phyloP scores from a whole-genome alignment of 441 rosid genomes.

The Mallotus repandus region DNA sequence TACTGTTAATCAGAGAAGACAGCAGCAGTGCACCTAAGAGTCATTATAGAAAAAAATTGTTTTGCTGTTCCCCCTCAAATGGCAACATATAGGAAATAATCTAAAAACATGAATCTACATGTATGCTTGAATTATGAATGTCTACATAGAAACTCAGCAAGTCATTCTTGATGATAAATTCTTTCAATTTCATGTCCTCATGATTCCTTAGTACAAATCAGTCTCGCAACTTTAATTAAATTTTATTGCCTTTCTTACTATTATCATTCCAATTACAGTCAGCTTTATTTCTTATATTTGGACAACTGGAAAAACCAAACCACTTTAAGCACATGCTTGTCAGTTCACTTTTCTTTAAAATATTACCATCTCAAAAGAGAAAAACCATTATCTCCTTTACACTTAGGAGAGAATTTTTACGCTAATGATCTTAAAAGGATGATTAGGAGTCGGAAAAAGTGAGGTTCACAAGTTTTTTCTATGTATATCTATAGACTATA shows the following conservation, averaged over 20 bases:
- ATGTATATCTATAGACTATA: not conserved
- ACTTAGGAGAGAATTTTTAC: not conserved
- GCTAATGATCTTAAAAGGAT: not conserved
- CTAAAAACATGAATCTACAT: not conserved
- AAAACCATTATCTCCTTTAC: not conserved
- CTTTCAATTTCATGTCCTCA: not conserved
- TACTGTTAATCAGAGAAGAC: not conserved
- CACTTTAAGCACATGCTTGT: not conserved
- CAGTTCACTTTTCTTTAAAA: not conserved
- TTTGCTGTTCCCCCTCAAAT: too few species aligned
- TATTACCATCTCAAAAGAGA: not conserved
- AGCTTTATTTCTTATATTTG: not conserved
- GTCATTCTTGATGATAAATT: not conserved
- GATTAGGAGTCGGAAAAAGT: not conserved
- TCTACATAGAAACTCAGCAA: not conserved
- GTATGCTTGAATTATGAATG: not conserved
- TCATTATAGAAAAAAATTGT: too few species aligned
- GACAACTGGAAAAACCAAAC: not conserved
- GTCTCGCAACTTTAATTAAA: not conserved
- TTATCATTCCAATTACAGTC: too few species aligned
- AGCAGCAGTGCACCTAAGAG: not conserved
- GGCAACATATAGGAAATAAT: too few species aligned
- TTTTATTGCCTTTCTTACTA: not conserved
- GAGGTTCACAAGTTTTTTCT: not conserved
- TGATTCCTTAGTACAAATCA: not conserved